Conservation (phyloP, 2,329 filamentous ascomycete species). For the Penicillium sp. region DNA sequence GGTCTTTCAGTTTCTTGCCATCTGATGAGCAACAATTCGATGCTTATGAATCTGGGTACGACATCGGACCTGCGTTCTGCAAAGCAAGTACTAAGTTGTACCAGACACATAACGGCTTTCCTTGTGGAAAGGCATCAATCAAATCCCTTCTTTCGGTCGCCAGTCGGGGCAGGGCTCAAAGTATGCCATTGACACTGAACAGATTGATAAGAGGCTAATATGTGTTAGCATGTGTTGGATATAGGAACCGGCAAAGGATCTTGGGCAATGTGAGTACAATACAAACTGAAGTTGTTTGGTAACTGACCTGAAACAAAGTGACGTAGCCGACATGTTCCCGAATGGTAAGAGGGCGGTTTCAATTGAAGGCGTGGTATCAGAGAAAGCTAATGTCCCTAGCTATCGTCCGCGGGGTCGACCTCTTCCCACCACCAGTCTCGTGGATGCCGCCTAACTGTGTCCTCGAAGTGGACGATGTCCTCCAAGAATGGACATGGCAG, state of each 20-base stretch:
- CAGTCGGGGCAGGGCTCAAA: constrained; percentile 1
- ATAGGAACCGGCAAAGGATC: constrained; percentile 17
- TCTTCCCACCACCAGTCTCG: constrained; percentile 3
- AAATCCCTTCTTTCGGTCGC: constrained; percentile 17
- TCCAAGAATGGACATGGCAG: constrained; percentile 6
- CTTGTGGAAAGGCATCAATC: constrained; percentile 12
- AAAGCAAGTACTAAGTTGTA: background rate
- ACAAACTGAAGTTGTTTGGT: no score
- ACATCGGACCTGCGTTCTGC: background rate
- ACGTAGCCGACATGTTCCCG: constrained; percentile 7
- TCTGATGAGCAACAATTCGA: constrained; percentile 20
- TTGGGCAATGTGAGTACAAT: constrained; percentile 3
- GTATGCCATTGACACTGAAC: background rate
- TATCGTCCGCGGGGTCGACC: constrained; percentile 2
- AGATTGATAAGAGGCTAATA: background rate
- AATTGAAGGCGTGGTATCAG: background rate
- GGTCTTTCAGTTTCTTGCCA: constrained; percentile 6
- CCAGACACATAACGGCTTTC: constrained; percentile 15
- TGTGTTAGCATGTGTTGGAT: constrained; percentile 12
- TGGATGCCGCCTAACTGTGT: constrained; percentile 7
- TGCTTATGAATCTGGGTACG: constrained; percentile 20
- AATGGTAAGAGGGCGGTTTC: background rate
- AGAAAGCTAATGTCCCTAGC: background rate
- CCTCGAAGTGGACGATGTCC: constrained; percentile 2
- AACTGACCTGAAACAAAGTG: background rate